Base-by-base conservation (phyloP, 1,139 yeast genomes). In the Saccharomycopsis phalli region DNA sequence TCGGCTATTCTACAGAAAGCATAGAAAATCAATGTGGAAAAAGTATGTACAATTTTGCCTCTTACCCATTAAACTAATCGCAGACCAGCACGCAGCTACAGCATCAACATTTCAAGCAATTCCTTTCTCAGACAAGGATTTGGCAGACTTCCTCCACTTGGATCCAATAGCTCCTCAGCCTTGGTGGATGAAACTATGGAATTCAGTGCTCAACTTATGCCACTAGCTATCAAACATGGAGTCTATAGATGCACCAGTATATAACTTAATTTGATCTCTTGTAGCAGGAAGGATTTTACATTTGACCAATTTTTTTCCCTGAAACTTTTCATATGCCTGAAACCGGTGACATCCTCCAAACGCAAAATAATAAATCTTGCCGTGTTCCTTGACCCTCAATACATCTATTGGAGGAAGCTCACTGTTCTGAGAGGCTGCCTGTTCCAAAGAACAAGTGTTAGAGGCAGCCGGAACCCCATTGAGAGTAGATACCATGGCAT, bases 311-410 rank as follows among this genome's bases (percentile, higher is more conserved):
- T 67, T 62, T 30, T 69, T 74, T 2, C 56, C 51, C 32, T 63
- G 64, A 27, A 66, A 49, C 40, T 64, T 61, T 48, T 79, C 87
- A 53, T 81, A 81, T 0, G 88, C 88, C 55, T 82, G 93, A 50
- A 82, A 76, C 47, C 94, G 59, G 55, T 82, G 94, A 55, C 94
- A 82, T 0, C 93, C 93, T 7, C 93, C 93, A 58, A 82, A 79
- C 2, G 93, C 94, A 61, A 82, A 83, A 54, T 77, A 82, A 55
- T 69, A 70, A 22, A 62, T 68, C 41, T 70, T 60, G 1, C 86
- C 91, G 8, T 68, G 56, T 36, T 80, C 81, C 35, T 77, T 63
- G 2, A 82, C 80, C 33, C 70, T 67, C 49, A 83, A 62, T 0
- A 83, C 87, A 56, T 83, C 95, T 21, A 84, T 68, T 2, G 88